Base-by-base conservation (phyloP, 345 rosid genomes). In the Acer negundo region DNA sequence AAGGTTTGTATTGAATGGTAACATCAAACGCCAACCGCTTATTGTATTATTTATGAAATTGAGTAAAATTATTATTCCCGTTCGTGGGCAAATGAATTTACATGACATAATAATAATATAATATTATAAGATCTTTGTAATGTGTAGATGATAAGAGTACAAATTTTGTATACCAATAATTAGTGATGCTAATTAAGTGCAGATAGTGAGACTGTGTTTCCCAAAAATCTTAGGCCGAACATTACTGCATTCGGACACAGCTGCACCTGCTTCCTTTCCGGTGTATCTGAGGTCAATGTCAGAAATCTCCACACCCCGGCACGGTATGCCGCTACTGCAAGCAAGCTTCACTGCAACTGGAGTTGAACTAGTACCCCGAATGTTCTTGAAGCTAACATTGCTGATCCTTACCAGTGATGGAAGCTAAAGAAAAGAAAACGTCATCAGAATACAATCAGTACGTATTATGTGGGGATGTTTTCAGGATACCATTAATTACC, bases 301-400 rank as follows among this genome's bases (percentile, higher is more conserved):
- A 7, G 59, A 24, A 17, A 86, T 23, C 66, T 75, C 76, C 55
- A 86, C 79, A 7, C 40, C 44, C 8, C 61, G 58, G 23, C 89
- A 84, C 0, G 84, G 87, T 0, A 19, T 8, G 5, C 58, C 70
- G 0, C 62, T 22, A 47, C 87, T 86, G 38, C 89, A 84, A 9
- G 8, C 7, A 20, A 86, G 72, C 70, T 74, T 66, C 10, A 83
- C 72, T 0, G 83, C 80, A 0, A 15, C 23, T 12, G 38, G 47
- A 0, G 77, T 69, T n/a, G 77, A 16, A 13, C 82, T 44, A 2
- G 83, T 79, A 0, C 88, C 88, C 0, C 35, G 15, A 26, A 86
- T 81, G 64, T 84, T 81, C 55, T 38, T 72, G 78, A 83, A 77
- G 58, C 44, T 75, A 6, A 82, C 72, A 1, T 78, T 56, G 53